Evolutionary conservation across 352 stramenopile species (phyloP).

Genomic region (Pythium phragmitis): DNA sequence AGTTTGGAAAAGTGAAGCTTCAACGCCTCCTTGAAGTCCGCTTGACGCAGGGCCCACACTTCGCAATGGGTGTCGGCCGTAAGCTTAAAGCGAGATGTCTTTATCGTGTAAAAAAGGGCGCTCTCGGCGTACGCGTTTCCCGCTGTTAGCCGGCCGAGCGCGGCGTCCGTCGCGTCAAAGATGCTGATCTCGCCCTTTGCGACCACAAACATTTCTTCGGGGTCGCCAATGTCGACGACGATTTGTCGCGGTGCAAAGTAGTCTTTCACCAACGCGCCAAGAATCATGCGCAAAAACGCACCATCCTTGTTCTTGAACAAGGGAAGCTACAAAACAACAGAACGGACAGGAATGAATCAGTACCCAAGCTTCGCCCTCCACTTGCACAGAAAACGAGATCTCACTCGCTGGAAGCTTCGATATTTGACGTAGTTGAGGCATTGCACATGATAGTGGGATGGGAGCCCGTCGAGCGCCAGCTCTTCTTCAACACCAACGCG

Average conservation of each 20-base stretch:
- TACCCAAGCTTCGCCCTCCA: not conserved
- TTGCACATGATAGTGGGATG: constrained; percentile 25
- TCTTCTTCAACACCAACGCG: constrained; percentile 40
- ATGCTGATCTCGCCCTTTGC: constrained; percentile 28
- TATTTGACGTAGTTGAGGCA: constrained; percentile 33
- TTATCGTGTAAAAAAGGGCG: constrained; percentile 15
- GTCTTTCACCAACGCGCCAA: constrained; percentile 28
- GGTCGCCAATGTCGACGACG: constrained; percentile 18
- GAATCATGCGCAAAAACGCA: constrained; percentile 27
- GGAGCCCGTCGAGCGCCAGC: constrained; percentile 17
- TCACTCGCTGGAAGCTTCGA: constrained; percentile 28
- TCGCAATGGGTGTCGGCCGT: constrained; percentile 30
- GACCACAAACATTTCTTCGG: constrained; percentile 34
- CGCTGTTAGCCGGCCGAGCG: constrained; percentile 16
- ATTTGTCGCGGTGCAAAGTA: constrained; percentile 29
- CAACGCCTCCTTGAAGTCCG: constrained; percentile 30
- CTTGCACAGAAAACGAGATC: not conserved
- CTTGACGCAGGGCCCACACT: constrained; percentile 25
- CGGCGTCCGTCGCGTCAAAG: constrained; percentile 2
- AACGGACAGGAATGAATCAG: not conserved
- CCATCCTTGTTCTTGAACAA: constrained; percentile 30
- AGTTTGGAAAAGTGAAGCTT: constrained; percentile 58
- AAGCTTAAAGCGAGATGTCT: constrained; percentile 6
- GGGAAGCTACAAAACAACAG: constrained; percentile 12
- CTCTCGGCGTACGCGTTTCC: constrained; percentile 27